Evolutionary conservation across 129 eudicot species (phyloP).

Genomic region (Daucus carota): DNA sequence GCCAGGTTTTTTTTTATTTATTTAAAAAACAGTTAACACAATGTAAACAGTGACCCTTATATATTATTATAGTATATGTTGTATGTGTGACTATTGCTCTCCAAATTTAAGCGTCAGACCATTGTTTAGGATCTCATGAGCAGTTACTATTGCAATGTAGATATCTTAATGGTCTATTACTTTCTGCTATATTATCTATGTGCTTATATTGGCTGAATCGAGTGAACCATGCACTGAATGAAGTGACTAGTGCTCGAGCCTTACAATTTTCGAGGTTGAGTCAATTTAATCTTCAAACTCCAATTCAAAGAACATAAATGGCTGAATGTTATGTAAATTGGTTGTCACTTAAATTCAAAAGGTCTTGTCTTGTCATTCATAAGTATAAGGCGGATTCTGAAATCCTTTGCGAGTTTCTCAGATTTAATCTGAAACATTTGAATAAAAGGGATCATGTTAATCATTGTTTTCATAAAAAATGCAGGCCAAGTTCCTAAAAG

Average conservation of each 20-base stretch:
- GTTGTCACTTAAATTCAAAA: background rate
- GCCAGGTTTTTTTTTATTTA: background rate
- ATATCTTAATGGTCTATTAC: background rate
- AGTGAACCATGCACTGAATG: background rate
- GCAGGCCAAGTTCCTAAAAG: slow-evolving; percentile 80
- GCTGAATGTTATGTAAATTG: background rate
- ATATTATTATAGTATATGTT: background rate
- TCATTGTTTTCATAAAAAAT: background rate
- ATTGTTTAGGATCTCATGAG: background rate
- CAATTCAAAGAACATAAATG: background rate
- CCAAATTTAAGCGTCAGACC: background rate
- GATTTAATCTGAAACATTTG: background rate
- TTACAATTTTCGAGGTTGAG: background rate
- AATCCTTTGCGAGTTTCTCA: background rate
- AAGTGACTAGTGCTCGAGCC: background rate
- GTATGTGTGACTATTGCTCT: background rate
- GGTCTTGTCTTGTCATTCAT: background rate
- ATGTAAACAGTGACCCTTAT: background rate
- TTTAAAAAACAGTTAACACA: too few relatives aligned
- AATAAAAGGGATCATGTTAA: background rate
- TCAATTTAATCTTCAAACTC: background rate
- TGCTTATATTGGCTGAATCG: background rate
- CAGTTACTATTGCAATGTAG: background rate
- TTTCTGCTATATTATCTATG: background rate
- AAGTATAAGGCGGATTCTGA: background rate